Conservation (phyloP, 768 basidiomycete genomes). For the Trametopsis cervina region DNA sequence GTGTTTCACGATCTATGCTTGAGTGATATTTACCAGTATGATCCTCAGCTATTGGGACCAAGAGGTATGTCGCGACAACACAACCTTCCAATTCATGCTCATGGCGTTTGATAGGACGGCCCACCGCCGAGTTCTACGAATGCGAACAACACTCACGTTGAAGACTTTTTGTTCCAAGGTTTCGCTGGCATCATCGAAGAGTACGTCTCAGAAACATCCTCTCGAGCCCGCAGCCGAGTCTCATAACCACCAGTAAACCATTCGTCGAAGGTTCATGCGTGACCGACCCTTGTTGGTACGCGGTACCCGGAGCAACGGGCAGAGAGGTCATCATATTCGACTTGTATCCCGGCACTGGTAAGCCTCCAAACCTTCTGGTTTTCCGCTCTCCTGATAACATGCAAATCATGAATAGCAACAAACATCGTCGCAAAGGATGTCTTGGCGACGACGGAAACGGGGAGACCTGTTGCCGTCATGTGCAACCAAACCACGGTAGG, state of each 20-base stretch:
- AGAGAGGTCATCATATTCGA: constrained; percentile 56
- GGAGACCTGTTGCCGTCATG: constrained; percentile 40
- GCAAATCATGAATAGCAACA: constrained; percentile 32
- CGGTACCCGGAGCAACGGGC: constrained; percentile 45
- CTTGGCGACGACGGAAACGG: constrained; percentile 38
- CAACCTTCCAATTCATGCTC: background rate
- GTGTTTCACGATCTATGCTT: constrained; percentile 6
- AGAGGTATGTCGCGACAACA: constrained; percentile 28
- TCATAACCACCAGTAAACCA: constrained; percentile 26
- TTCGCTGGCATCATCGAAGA: constrained; percentile 48
- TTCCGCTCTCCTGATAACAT: background rate
- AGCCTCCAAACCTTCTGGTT: constrained; percentile 9
- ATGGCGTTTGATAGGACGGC: constrained; percentile 23
- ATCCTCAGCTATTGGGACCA: constrained; percentile 57
- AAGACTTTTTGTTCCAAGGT: constrained; percentile 48
- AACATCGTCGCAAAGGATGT: constrained; percentile 46
- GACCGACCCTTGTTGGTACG: constrained; percentile 56
- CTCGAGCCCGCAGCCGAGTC: background rate
- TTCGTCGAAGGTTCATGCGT: constrained; percentile 56
- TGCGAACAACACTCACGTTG: constrained; percentile 46
- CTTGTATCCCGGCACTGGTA: constrained; percentile 49
- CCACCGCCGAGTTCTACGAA: constrained; percentile 36
- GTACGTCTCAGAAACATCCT: constrained; percentile 13
- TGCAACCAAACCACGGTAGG: constrained; percentile 46
- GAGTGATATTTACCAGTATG: background rate